Percentiles rank a stretch among this genome's conserved stretches.
Conservation (phyloP, 345 rosid genomes). For the Citrus sp. region DNA sequence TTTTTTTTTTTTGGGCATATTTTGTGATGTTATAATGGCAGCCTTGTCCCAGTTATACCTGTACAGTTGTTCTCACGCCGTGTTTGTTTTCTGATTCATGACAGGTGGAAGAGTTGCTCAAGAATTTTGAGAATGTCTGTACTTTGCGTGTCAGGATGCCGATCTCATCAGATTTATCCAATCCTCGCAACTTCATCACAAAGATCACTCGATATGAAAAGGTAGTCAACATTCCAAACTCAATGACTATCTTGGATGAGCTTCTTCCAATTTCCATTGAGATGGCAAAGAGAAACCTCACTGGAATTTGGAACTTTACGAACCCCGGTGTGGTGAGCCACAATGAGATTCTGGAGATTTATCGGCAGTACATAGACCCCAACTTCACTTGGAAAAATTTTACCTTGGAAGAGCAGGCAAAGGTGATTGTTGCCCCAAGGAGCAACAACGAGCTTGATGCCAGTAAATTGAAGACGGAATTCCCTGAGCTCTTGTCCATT, state of each 20-base stretch:
- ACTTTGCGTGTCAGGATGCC: conserved; percentile 94
- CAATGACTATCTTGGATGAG: conserved; percentile 90
- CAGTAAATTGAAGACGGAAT: conserved; percentile 64
- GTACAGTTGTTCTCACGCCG: not conserved
- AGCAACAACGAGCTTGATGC: conserved; percentile 95
- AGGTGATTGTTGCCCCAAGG: conserved; percentile 85
- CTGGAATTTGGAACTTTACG: conserved; percentile 87
- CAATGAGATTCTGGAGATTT: conserved; percentile 90
- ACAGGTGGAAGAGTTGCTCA: conserved; percentile 80
- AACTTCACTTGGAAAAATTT: conserved; percentile 83
- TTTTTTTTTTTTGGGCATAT: not conserved
- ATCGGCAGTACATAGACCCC: conserved; percentile 59
- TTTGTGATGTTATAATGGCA: no score
- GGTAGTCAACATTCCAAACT: conserved; percentile 88
- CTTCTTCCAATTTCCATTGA: conserved; percentile 84
- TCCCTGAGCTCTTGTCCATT: conserved; percentile 79
- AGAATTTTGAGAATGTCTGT: conserved; percentile 82
- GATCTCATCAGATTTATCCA: conserved; percentile 70
- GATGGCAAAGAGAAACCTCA: conserved; percentile 95
- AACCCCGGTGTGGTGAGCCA: conserved; percentile 92
- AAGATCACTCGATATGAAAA: conserved; percentile 78
- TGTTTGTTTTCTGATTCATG: conserved; percentile 2
- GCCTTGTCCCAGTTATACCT: not conserved
- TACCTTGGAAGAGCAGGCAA: conserved; percentile 83
- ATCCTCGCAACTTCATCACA: conserved; percentile 86